Conservation (phyloP, 106 monocot genomes). For the Posidonia australis region DNA sequence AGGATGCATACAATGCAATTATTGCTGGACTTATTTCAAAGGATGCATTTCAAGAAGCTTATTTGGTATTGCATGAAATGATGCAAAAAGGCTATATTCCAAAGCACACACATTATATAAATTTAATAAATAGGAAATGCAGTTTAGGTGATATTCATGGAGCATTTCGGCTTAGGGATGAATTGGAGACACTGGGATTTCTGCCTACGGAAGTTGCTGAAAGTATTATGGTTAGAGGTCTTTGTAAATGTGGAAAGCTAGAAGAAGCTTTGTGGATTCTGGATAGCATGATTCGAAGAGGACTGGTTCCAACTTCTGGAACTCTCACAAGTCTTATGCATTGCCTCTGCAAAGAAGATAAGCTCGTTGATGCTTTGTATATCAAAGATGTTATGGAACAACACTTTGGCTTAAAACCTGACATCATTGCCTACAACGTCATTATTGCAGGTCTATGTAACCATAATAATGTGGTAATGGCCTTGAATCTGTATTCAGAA, state of each 20-base stretch:
- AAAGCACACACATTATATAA: constrained; percentile 68
- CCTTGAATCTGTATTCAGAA: constrained; percentile 56
- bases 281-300: constrained; percentile 37
- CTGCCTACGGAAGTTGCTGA: constrained; percentile 63
- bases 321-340: constrained; percentile 88
- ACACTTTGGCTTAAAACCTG: constrained; percentile 46
- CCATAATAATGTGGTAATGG: constrained; percentile 20
- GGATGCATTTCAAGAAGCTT: constrained; percentile 41
- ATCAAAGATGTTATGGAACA: constrained; percentile 52
- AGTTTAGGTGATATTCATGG: constrained; percentile 56
- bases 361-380: constrained; percentile 46
- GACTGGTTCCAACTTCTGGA: constrained; percentile 60
- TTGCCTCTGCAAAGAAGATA: constrained; percentile 36
- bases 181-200: constrained; percentile 48
- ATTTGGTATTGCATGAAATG: constrained; percentile 63
- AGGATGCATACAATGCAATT: constrained; percentile 50
- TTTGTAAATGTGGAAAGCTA: constrained; percentile 74
- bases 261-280: constrained; percentile 70
- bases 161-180: constrained; percentile 71
- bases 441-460: constrained; percentile 65
- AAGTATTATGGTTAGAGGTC: constrained; percentile 59
- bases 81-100: constrained; percentile 39
- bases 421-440: constrained; percentile 77
- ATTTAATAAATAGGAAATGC: constrained; percentile 70
- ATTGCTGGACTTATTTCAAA: constrained; percentile 60